Base-by-base conservation (phyloP, 176 grass and related monocot genomes). In the Ananas comosus region DNA sequence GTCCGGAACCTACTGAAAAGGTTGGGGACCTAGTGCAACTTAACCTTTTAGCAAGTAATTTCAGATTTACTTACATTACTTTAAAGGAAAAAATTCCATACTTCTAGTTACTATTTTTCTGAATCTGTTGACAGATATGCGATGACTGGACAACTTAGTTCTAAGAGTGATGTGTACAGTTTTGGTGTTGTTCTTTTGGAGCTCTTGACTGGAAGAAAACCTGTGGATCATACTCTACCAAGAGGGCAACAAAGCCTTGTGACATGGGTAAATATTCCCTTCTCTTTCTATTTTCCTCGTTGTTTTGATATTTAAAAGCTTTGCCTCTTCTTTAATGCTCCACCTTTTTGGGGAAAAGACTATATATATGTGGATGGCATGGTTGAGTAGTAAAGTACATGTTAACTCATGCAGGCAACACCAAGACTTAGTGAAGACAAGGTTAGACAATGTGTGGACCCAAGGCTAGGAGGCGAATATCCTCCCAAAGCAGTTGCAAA, bases 241-340 rank as follows among this genome's bases (percentile, higher is more conserved):
- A 82, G 89, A 81, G 89, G 89, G 68, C 89, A 91, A 70, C 89
- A 91, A 69, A 91, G 89, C 65, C 89, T 91, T 66, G 89, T 88
- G 53, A 91, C 89, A 48, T 91, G 89, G 85, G 89, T 91, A 83
- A 65, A 72, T 78, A n/a, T 82, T 7, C 56, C 61, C 47, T 6
- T 0, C 7, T 23, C n/a, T 53, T 51, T 0, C 22, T 51, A 16
- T 42, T n/a, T 12, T 63, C 4, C n/a, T 14, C 33, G 25, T n/a
- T 73, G 13, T 22, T 10, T 63, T 10, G 16, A 19, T 19, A 61
- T 16, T 19, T 18, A 61, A 61, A 2, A 59, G n/a, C 13, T 59
- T 59, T 59, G 4, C 14, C 2, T 61, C 56, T 18, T 61, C 22
- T 61, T 67, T 67, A 29, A 47, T 42, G 28, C 64, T 66, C n/a